A percentile compares a stretch with the other conserved stretches of the same genome.
phyloP scores from a whole-genome alignment of 805 yeast genomes.

The Sugiyamaella boreocaroliniensis region DNA sequence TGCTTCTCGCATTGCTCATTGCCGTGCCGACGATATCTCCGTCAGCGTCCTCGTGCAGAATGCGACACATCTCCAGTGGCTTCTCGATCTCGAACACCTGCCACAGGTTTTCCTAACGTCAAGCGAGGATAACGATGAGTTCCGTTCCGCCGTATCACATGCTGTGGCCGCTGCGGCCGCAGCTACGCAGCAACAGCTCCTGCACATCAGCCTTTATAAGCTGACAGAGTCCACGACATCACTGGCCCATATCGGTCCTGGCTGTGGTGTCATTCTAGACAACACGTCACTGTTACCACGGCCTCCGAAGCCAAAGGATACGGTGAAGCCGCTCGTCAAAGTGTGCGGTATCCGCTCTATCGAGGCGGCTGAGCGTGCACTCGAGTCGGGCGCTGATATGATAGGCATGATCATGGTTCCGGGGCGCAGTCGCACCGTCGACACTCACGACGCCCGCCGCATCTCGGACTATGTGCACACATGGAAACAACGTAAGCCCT shows the following conservation, averaged over 20 bases:
- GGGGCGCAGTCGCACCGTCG: conserved; percentile 63
- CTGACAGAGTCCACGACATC: neutral
- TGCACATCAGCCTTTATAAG: neutral
- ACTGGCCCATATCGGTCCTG: neutral
- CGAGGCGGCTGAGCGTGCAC: conserved; percentile 66
- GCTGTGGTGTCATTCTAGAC: conserved; percentile 1
- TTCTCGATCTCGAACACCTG: conserved; percentile 1
- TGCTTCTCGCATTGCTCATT: conserved; percentile 1
- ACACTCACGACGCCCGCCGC: conserved; percentile 38
- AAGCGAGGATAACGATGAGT: neutral
- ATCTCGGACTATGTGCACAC: conserved; percentile 36
- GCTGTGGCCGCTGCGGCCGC: neutral
- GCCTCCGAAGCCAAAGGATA: neutral
- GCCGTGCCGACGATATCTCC: conserved; percentile 2
- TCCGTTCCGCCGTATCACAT: neutral
- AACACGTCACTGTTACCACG: neutral
- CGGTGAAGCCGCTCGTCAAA: conserved; percentile 48
- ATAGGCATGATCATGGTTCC: conserved; percentile 89
- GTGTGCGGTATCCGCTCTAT: conserved; percentile 73
- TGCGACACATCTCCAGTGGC: neutral
- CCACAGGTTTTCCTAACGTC: neutral
- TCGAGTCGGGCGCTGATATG: conserved; percentile 64
- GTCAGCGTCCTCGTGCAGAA: conserved; percentile 7
- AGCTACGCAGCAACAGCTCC: neutral
- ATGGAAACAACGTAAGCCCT: conserved; percentile 1